These are phyloP conservation scores for Cardamine occulta DNA, from an alignment of 345 rosid species.

Conservation along the genomic window DNA sequence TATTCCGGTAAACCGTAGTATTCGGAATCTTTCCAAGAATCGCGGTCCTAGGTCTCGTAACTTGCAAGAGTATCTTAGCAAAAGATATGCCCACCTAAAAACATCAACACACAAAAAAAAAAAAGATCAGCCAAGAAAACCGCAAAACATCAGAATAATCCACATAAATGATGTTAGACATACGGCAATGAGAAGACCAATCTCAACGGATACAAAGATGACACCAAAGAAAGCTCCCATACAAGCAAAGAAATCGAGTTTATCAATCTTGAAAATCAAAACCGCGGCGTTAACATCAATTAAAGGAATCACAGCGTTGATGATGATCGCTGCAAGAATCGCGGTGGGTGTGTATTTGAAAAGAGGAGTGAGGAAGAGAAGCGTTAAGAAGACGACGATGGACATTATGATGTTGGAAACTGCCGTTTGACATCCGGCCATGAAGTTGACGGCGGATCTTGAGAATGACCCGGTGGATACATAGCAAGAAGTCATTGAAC, in stretches of 20 bases:
- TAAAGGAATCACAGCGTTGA: constrained; percentile 69
- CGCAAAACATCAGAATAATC: neutral
- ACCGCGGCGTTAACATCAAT: constrained; percentile 55
- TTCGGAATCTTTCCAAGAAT: constrained; percentile 76
- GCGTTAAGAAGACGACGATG: constrained; percentile 58
- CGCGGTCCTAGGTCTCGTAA: constrained; percentile 79
- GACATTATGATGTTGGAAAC: constrained; percentile 87
- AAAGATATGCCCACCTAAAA: constrained; percentile 74
- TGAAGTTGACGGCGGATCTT: constrained; percentile 79
- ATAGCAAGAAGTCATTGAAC: constrained; percentile 94
- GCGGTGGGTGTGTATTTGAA: constrained; percentile 80
- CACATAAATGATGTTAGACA: neutral
- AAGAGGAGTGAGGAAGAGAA: constrained; percentile 64
- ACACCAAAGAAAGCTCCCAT: constrained; percentile 87
- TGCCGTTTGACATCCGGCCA: constrained; percentile 82
- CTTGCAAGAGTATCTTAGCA: constrained; percentile 85
- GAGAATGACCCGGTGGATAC: constrained; percentile 92
- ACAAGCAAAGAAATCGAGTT: constrained; percentile 74
- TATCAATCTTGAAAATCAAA: constrained; percentile 79
- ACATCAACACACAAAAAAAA: neutral
- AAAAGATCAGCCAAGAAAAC: constrained; percentile 6
- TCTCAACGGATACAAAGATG: constrained; percentile 65
- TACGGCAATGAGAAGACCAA: constrained; percentile 72
- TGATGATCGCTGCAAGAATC: constrained; percentile 68
- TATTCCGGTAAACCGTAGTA: constrained; percentile 70